Conservation (phyloP, 1,284 basidiomycete species). For the Mycosarcoma maydis region DNA sequence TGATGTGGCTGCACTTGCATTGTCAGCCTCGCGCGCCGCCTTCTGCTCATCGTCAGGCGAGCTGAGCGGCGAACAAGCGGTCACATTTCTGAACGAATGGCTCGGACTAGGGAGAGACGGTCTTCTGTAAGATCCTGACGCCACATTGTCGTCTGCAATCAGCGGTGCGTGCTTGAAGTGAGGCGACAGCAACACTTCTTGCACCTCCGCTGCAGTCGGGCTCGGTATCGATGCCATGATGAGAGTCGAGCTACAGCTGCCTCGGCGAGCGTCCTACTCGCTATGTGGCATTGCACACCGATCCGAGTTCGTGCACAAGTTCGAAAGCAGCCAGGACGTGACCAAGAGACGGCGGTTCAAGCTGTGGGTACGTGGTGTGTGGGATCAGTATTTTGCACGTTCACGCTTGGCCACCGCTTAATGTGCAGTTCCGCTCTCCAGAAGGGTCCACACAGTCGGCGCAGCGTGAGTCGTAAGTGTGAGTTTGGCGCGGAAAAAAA, state of each 20-base stretch:
- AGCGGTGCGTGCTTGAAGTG: neutral
- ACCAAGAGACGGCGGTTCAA: too few relatives aligned
- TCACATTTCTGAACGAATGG: slow-evolving; percentile 24
- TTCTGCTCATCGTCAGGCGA: slow-evolving; percentile 20
- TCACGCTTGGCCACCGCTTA: too few relatives aligned
- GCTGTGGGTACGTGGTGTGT: too few relatives aligned
- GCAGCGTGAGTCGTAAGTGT: neutral
- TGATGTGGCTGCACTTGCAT: neutral
- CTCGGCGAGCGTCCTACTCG: neutral
- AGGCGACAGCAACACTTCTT: slow-evolving; percentile 23
- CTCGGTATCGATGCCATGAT: neutral
- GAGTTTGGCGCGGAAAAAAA: neutral
- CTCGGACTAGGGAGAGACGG: slow-evolving; percentile 10
- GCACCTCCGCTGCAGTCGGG: slow-evolving; percentile 4
- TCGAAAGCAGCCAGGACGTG: neutral
- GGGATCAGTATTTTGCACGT: too few relatives aligned
- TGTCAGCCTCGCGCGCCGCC: neutral
- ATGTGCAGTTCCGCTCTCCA: too few relatives aligned
- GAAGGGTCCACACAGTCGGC: too few relatives aligned
- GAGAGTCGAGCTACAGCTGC: neutral
- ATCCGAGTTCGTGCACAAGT: neutral
- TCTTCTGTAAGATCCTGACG: slow-evolving; percentile 25
- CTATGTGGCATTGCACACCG: neutral
- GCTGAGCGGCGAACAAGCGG: slow-evolving; percentile 26
- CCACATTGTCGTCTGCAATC: slow-evolving; percentile 23